These are phyloP conservation scores for Flaveria linearis DNA, from an alignment of 129 eudicot species.

Conservation along the genomic window DNA sequence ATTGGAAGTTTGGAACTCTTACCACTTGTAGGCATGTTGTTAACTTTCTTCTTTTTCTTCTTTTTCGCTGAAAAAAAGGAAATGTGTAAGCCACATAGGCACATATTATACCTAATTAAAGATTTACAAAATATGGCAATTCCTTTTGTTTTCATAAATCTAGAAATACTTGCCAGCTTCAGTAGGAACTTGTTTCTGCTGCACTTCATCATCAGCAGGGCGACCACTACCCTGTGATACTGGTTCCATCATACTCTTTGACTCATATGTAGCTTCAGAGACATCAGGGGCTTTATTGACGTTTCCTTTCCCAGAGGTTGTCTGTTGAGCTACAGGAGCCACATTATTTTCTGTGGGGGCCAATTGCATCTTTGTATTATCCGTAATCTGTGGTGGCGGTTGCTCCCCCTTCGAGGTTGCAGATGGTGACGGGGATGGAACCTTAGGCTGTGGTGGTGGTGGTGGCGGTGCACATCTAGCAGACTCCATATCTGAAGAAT, in stretches of 20 bases:
- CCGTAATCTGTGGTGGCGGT: constrained; percentile 45
- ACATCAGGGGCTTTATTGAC: constrained; percentile 55
- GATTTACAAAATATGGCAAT: not conserved
- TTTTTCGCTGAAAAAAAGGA: constrained; percentile 61
- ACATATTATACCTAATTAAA: not conserved
- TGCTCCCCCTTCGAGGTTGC: constrained; percentile 90
- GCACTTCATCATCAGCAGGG: constrained; percentile 73
- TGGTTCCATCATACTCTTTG: constrained; percentile 69
- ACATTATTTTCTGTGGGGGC: constrained; percentile 41
- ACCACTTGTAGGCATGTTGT: constrained; percentile 60
- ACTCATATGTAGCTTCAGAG: constrained; percentile 81
- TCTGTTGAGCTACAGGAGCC: constrained; percentile 39
- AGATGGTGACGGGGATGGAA: constrained; percentile 75
- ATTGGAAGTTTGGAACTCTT: constrained; percentile 25
- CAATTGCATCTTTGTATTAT: constrained; percentile 41
- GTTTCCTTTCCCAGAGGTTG: constrained; percentile 44
- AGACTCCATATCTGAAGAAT: constrained; percentile 83
- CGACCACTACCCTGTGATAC: constrained; percentile 76
- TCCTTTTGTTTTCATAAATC: not conserved
- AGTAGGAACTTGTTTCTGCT: constrained; percentile 58
- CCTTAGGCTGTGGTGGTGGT: constrained; percentile 53
- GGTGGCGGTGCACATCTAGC: constrained; percentile 62
- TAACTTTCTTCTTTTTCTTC: constrained; percentile 86
- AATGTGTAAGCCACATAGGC: constrained; percentile 9
- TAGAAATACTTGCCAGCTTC: constrained; percentile 59